These are phyloP conservation scores for Colletotrichum aenigma DNA, from an alignment of 2,329 filamentous ascomycete genomes.

Conservation along the genomic window DNA sequence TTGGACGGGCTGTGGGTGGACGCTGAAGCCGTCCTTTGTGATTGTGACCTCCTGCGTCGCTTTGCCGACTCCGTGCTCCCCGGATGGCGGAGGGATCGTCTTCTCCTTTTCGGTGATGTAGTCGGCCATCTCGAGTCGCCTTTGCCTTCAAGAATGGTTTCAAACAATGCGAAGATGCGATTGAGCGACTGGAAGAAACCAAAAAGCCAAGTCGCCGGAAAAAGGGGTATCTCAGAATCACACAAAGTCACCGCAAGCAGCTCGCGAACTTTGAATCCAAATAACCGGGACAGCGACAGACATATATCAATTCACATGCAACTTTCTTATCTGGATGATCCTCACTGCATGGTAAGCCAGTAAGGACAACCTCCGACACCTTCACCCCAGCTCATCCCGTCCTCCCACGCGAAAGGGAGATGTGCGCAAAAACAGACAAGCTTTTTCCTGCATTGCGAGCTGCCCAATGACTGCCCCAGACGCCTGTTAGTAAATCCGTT, in stretches of 20 bases:
- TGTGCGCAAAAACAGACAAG: neutral
- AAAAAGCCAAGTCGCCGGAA: neutral
- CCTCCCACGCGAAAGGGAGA: neutral
- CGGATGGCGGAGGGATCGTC: neutral
- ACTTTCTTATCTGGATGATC: neutral
- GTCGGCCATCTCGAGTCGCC: neutral
- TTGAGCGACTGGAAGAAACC: neutral
- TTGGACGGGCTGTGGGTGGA: conserved; percentile 35
- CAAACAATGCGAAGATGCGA: neutral
- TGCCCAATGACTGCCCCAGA: neutral
- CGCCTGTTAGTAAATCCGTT: neutral
- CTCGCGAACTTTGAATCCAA: neutral
- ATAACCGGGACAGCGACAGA: neutral
- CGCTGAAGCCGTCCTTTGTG: conserved; percentile 33
- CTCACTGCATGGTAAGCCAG: neutral
- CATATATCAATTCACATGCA: neutral
- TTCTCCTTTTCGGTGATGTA: conserved; percentile 9
- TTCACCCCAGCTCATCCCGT: neutral
- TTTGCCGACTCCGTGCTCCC: neutral
- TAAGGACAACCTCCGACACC: neutral
- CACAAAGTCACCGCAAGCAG: neutral
- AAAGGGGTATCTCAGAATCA: neutral
- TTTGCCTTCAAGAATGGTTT: neutral
- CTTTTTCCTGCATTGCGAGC: neutral
- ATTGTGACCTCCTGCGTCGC: conserved; percentile 20